Evolutionary conservation across 2,329 filamentous ascomycete species (phyloP).

Genomic region (Aspergillus sp.): DNA sequence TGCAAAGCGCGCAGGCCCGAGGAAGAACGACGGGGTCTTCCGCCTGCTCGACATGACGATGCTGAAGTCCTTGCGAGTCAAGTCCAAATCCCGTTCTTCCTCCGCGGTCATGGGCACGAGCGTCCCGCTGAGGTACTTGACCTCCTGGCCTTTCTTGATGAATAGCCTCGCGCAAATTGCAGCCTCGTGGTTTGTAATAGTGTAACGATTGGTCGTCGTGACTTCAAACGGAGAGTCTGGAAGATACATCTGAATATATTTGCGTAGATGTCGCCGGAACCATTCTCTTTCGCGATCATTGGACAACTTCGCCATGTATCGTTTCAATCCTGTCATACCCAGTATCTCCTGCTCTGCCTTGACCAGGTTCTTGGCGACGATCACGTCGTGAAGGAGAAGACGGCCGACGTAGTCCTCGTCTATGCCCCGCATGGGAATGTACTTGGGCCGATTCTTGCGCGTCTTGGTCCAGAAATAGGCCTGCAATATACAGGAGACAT

Average conservation of each 20-base stretch:
- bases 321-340: slow-evolving; percentile 62
- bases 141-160: slow-evolving; percentile 72
- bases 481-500: slow-evolving; percentile 40
- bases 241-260: slow-evolving; percentile 87
- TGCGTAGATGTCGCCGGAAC: slow-evolving; percentile 74
- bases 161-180: slow-evolving; percentile 70
- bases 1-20: slow-evolving; percentile 90
- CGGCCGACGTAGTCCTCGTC: slow-evolving; percentile 55
- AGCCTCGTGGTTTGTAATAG: slow-evolving; percentile 81
- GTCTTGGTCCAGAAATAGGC: slow-evolving; percentile 95
- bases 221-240: slow-evolving; percentile 95
- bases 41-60: slow-evolving; percentile 90
- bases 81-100: slow-evolving; percentile 74
- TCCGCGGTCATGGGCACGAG: slow-evolving; percentile 87
- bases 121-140: slow-evolving; percentile 86
- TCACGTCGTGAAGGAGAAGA: slow-evolving; percentile 56
- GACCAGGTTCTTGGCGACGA: slow-evolving; percentile 63
- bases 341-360: slow-evolving; percentile 66
- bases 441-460: slow-evolving; percentile 84
- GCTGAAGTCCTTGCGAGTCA: slow-evolving; percentile 86
- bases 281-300: slow-evolving; percentile 76
- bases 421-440: slow-evolving; percentile 73
- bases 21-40: slow-evolving; percentile 83
- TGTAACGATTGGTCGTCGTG: slow-evolving; percentile 87
- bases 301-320: slow-evolving; percentile 59